Evolutionary conservation across 208 protist genomes (phyloP).

Genomic region (Naegleria fowleri): DNA sequence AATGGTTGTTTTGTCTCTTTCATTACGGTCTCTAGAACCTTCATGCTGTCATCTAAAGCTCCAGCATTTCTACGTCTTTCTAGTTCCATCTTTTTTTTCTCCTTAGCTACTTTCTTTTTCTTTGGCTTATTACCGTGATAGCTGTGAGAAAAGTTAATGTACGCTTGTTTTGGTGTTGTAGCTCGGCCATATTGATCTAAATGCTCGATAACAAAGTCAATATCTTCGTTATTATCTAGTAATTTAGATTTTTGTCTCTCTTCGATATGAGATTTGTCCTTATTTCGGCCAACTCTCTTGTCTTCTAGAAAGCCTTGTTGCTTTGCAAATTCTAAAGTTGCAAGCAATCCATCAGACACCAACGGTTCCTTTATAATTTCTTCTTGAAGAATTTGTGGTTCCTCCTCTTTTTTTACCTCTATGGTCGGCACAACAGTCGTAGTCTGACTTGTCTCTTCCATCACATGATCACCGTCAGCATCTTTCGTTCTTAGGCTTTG

Average conservation of each 20-base stretch:
- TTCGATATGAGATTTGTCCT: not conserved
- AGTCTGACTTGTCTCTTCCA: not conserved
- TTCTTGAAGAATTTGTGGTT: not conserved
- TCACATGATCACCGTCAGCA: not conserved
- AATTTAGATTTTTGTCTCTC: not conserved
- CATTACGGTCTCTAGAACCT: not conserved
- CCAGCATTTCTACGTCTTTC: not conserved
- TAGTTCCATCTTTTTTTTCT: not conserved
- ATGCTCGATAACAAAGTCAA: not conserved
- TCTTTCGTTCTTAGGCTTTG: not conserved
- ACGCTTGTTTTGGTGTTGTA: not conserved
- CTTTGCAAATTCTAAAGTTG: not conserved
- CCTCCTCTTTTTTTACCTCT: conserved; percentile 2
- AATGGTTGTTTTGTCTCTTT: not conserved
- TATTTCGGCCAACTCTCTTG: not conserved
- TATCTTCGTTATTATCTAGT: not conserved
- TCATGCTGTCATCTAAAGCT: not conserved
- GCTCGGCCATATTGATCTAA: not conserved
- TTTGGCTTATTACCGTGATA: not conserved
- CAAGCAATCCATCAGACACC: not conserved
- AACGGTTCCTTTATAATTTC: not conserved
- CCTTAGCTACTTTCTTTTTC: not conserved
- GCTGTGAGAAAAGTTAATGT: not conserved
- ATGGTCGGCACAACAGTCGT: not conserved
- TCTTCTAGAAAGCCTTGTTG: not conserved